phyloP scores from a whole-genome alignment of 2,329 filamentous ascomycete species.

The Xylariaceae sp. region DNA sequence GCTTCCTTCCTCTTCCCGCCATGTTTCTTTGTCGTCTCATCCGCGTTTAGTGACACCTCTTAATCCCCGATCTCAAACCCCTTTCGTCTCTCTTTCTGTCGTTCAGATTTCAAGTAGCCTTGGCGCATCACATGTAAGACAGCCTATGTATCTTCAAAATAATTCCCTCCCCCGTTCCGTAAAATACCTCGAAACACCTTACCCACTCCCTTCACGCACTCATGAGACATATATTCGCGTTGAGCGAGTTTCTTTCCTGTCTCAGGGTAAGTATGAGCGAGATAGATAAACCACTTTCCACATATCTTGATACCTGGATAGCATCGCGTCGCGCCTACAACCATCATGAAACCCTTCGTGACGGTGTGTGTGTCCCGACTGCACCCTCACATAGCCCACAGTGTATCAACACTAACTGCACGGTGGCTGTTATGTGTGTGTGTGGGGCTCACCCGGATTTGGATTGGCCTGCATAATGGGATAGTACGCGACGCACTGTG shows the following conservation, averaged over 20 bases:
- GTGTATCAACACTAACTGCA: not conserved
- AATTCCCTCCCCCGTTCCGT: not conserved
- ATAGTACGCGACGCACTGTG: not conserved
- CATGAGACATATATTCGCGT: not conserved
- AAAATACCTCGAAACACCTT: not conserved
- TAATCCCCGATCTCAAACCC: no score
- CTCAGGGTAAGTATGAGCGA: no score
- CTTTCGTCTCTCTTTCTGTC: not conserved
- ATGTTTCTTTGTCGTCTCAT: not conserved
- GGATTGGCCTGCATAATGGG: conserved; percentile 13
- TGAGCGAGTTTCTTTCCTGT: no score
- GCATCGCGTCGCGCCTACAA: no score
- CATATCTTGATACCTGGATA: not conserved
- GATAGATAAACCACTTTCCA: no score
- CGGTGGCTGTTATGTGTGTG: not conserved
- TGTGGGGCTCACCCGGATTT: conserved; percentile 9
- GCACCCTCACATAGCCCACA: no score
- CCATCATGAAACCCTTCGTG: no score
- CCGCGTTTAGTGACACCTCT: no score
- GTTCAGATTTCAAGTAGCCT: conserved; percentile 5
- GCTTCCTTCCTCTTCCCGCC: not conserved
- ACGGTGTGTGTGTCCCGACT: no score
- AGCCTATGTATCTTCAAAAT: not conserved
- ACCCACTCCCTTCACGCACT: no score
- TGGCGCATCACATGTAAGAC: conserved; percentile 18